phyloP scores from a whole-genome alignment of 306 rosid genomes.

The Albizia julibrissin region DNA sequence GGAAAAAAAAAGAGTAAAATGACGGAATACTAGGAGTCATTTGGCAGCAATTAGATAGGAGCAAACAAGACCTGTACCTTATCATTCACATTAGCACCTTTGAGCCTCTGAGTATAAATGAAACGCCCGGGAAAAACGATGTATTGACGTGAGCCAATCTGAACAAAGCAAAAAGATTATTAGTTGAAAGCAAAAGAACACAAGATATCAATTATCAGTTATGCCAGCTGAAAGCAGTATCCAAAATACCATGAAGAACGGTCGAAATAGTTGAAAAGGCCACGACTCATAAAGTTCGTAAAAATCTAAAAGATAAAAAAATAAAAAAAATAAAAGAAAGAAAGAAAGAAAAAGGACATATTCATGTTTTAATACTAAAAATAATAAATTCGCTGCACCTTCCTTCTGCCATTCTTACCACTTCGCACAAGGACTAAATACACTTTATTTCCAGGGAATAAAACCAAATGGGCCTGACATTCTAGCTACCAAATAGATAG shows the following conservation, averaged over 20 bases:
- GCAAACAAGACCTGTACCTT: slow-evolving; percentile 52
- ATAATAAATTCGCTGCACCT: neutral
- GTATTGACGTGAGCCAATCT: slow-evolving; percentile 89
- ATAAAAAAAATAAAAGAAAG: no score
- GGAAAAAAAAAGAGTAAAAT: neutral
- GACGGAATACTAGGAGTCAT: slow-evolving; percentile 20
- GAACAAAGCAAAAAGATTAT: slow-evolving; percentile 23
- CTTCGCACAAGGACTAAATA: neutral
- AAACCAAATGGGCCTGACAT: neutral
- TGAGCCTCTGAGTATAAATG: slow-evolving; percentile 78
- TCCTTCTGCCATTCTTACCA: neutral
- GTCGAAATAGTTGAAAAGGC: neutral
- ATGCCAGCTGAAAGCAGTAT: neutral
- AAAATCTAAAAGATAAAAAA: neutral
- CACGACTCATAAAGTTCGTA: neutral
- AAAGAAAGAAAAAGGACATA: neutral
- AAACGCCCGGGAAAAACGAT: slow-evolving; percentile 93
- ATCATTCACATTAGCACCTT: slow-evolving; percentile 80
- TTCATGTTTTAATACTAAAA: neutral
- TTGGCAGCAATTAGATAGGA: slow-evolving; percentile 13
- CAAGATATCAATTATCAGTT: slow-evolving; percentile 3
- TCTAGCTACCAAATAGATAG: neutral
- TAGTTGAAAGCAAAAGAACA: slow-evolving; percentile 21
- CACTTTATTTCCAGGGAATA: neutral
- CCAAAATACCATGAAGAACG: neutral